Evolutionary conservation across 176 grass and related monocot genomes (phyloP).

Genomic region (Eleusine indica): DNA sequence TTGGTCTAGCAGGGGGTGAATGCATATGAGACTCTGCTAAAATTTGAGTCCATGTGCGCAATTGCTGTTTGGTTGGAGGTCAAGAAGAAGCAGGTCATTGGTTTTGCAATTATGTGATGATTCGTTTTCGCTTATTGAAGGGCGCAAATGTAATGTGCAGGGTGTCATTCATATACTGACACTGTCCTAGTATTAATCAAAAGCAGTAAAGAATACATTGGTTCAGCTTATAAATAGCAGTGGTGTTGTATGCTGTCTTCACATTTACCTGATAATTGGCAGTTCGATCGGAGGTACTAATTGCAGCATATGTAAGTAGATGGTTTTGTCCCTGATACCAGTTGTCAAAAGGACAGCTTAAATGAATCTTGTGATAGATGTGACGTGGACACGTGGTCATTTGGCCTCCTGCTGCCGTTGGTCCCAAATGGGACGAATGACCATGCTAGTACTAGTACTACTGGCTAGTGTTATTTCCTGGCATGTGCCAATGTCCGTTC

Average conservation of each 20-base stretch:
- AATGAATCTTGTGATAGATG: neutral
- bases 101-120: slow-evolving; percentile 34
- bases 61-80: neutral
- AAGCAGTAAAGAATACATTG: neutral
- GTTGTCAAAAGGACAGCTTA: neutral
- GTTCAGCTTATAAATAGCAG: slow-evolving; percentile 22
- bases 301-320: neutral
- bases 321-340: neutral
- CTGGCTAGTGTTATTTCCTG: neutral
- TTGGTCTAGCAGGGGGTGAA: slow-evolving; percentile 23
- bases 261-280: neutral
- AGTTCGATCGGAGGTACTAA: neutral
- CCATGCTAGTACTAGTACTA: neutral
- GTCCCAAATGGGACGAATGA: neutral
- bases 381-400: neutral
- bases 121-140: slow-evolving; percentile 37
- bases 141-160: slow-evolving; percentile 23
- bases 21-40: slow-evolving; percentile 57
- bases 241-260: neutral
- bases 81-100: slow-evolving; percentile 36
- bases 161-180: neutral
- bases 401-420: neutral
- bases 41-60: slow-evolving; percentile 57
- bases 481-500: neutral
- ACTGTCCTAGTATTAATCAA: neutral